Evolutionary conservation across 176 grass and related monocot species (phyloP).

Genomic region (Hyparrhenia diplandra): DNA sequence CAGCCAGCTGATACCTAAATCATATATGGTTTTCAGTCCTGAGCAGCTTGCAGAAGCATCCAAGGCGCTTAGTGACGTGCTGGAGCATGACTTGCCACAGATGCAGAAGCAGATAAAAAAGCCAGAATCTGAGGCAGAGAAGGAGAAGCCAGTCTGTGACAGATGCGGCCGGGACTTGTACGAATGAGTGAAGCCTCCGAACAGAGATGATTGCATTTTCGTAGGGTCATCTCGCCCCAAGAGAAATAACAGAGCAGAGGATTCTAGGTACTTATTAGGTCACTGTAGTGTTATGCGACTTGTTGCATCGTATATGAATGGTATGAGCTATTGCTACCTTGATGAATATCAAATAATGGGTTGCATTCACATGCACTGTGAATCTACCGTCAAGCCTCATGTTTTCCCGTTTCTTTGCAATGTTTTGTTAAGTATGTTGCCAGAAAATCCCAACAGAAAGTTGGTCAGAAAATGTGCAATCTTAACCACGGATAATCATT

Average conservation of each 20-base stretch:
- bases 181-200: neutral
- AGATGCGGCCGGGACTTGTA: conserved; percentile 59
- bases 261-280: too few relatives aligned
- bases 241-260: neutral
- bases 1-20: neutral
- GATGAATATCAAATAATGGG: neutral
- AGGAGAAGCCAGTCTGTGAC: conserved; percentile 56
- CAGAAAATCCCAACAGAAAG: neutral
- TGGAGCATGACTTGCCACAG: conserved; percentile 75
- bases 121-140: conserved; percentile 36
- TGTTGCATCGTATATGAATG: neutral
- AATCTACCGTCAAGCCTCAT: neutral
- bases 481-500: neutral
- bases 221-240: neutral
- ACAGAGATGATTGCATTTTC: neutral
- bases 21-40: conserved; percentile 40
- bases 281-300: neutral
- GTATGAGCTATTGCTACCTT: neutral
- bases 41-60: conserved; percentile 86
- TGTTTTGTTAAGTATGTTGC: neutral
- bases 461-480: neutral
- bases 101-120: conserved; percentile 66
- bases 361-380: neutral
- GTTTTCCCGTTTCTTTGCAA: neutral
- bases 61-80: conserved; percentile 65